Evolutionary conservation across 2,329 filamentous ascomycete genomes (phyloP), one percentile per base, ranked within the genome.

Genomic region (Aspergillus japonicus): DNA sequence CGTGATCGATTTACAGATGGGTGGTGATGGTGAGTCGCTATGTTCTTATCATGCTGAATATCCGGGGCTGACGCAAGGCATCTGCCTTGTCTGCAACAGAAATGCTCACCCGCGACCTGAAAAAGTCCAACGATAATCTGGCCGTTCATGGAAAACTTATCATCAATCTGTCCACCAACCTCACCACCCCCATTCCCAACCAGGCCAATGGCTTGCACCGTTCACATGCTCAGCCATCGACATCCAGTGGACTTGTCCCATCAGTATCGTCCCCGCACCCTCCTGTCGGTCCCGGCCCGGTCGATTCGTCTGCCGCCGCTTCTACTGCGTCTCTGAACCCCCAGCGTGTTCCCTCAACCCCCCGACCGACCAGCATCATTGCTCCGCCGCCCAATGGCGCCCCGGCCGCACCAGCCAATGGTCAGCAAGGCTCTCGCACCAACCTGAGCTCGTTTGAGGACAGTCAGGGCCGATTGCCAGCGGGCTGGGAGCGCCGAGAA

Each of bases 61-160:
- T 49, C 11, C 29, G 26, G n/a, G 26, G 58, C 62, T 67, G 52
- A 72, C 60, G 24, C 24, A 49, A 49, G 56, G 62, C 56, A 62
- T 66, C 61, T 49, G 66, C 62, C 67, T 53, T 47, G 26, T 5
- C 26, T 29, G 50, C 35, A 60, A 65, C 67, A 87, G 93, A 98
- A 80, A 99, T 98, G 94, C 90, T 99, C 73, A 98, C 95, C 54
- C 85, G 92, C 67, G 95, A 99, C 75, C 84, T 99, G 35, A 97
- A 98, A 75, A 98, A 97, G 78, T 97, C 95, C 5, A 97, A 92
- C 61, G 95, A 99, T 75, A 98, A 98, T 74, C 87, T 99, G 52
- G 92, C 98, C 58, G 95, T 99, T 35, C 93, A 99, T 74, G 95
- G 95, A 64, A 98, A 98, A 78, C 86, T 99, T 57, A 99, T 99